These are phyloP conservation scores for Metrosideros polymorpha DNA, from an alignment of 441 rosid genomes.

Conservation along the genomic window DNA sequence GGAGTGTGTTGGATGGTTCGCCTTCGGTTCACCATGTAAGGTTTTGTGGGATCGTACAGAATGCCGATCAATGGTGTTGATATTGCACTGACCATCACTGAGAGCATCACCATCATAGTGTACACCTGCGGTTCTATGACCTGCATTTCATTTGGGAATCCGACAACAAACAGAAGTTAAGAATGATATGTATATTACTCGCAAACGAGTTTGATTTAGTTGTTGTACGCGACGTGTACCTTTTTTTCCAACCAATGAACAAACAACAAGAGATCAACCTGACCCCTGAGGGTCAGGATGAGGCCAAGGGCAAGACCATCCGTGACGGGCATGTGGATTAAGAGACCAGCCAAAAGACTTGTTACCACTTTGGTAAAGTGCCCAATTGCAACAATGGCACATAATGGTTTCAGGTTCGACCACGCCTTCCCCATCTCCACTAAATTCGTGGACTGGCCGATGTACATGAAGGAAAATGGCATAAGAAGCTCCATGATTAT, in stretches of 20 bases:
- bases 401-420: slow-evolving; percentile 33
- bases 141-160: slow-evolving; percentile 11
- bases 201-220: background rate
- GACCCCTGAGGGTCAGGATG: slow-evolving; percentile 62
- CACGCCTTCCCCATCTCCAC: slow-evolving; percentile 21
- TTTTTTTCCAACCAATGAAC: slow-evolving; percentile 55
- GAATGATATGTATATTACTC: background rate
- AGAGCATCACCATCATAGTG: slow-evolving; percentile 31
- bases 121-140: slow-evolving; percentile 16
- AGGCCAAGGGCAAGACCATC: slow-evolving; percentile 56
- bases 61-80: slow-evolving; percentile 34
- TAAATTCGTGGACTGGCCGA: slow-evolving; percentile 45
- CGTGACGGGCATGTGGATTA: slow-evolving; percentile 27
- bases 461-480: slow-evolving; percentile 45
- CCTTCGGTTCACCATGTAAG: slow-evolving; percentile 54
- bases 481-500: slow-evolving; percentile 38
- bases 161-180: background rate
- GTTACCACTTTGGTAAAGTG: slow-evolving; percentile 28
- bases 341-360: slow-evolving; percentile 12
- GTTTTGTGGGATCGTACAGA: slow-evolving; percentile 60
- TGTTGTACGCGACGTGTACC: slow-evolving; percentile 5
- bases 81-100: slow-evolving; percentile 18
- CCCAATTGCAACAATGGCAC: slow-evolving; percentile 19
- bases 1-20: slow-evolving; percentile 70
- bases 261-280: slow-evolving; percentile 39